phyloP scores from a whole-genome alignment of 2,329 filamentous ascomycete species.

The Clarireedia paspali region DNA sequence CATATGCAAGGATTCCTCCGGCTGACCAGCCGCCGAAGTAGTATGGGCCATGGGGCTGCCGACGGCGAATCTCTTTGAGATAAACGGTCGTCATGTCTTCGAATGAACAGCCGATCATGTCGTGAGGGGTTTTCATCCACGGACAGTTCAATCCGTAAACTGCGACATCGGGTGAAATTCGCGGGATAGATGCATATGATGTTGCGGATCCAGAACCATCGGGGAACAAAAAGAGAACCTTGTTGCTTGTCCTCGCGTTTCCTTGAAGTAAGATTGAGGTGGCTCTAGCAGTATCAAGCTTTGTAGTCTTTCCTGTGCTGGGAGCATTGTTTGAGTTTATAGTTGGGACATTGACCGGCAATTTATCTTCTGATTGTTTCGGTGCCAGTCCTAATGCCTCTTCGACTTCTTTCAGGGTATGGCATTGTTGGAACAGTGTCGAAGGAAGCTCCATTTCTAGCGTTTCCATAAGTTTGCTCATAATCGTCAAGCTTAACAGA shows the following conservation, averaged over 20 bases:
- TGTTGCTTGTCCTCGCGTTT: background rate
- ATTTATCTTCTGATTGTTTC: background rate
- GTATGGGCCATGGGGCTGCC: background rate
- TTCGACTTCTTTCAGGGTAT: background rate
- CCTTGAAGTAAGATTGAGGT: background rate
- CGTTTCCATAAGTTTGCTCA: background rate
- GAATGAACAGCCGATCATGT: background rate
- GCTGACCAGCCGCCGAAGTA: slow-evolving; percentile 1
- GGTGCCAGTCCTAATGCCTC: background rate
- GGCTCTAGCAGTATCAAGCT: background rate
- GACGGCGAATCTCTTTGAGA: background rate
- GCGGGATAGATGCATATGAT: background rate
- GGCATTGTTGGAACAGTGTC: background rate
- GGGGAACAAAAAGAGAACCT: background rate
- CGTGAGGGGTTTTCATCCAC: background rate
- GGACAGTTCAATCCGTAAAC: background rate
- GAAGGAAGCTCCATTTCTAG: background rate
- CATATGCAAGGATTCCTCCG: slow-evolving; percentile 3
- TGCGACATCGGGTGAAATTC: background rate
- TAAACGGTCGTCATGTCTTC: background rate
- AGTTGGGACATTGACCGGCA: too few species aligned
- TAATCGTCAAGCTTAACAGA: background rate
- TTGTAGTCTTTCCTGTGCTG: background rate
- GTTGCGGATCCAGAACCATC: slow-evolving; percentile 1
- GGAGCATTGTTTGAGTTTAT: background rate